Base-by-base conservation (phyloP, 176 grass and related monocot species). In the Eleusine coracana region DNA sequence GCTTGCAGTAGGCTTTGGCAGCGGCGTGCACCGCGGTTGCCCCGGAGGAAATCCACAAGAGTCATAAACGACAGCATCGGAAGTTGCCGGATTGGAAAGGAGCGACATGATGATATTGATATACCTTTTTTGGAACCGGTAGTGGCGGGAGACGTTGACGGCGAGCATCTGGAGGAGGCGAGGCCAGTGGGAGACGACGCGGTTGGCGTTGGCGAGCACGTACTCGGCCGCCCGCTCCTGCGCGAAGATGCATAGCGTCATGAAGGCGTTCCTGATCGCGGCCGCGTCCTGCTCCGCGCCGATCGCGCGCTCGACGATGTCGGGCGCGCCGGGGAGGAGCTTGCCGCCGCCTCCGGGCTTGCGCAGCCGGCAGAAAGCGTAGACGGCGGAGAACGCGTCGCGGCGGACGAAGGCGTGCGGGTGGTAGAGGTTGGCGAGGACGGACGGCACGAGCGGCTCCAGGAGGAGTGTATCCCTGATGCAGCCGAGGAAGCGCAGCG, bases 391-490 rank as follows among this genome's bases (percentile, higher is more conserved):
- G 54, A n/a, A 4, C 6, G 54, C 54, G 54, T 58, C 16, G 18
- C 54, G 17, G 18, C 54, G 17, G 1, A 58, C 20, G 18, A 58
- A 21, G 17, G 18, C 16, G 54, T n/a, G 18, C 16, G 3, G 18
- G 54, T 58, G 54, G 15, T 58, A 18, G 54, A 58, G 54, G 54
- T 58, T 58, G 18, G 54, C 54, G 20, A 58, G 54, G 54, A 58
- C 17, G 54, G 54, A 58, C 16, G 54, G 6, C 5, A 58, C 54
- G 54, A 21, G 54, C 54, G 54, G 54, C 72, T 97, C 90, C 10
- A 97, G 78, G 56, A 97, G 74, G 75, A 92, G 88, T 21, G 88
- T 84, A 70, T 97, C 90, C 2, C 84, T 77, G 31, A 97, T 41
- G 52, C 88, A 77, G 67, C 89, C 90, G 46, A 94, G 85, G 76